Conservation (phyloP, 345 rosid species). For the Eucalyptus brandiana region DNA sequence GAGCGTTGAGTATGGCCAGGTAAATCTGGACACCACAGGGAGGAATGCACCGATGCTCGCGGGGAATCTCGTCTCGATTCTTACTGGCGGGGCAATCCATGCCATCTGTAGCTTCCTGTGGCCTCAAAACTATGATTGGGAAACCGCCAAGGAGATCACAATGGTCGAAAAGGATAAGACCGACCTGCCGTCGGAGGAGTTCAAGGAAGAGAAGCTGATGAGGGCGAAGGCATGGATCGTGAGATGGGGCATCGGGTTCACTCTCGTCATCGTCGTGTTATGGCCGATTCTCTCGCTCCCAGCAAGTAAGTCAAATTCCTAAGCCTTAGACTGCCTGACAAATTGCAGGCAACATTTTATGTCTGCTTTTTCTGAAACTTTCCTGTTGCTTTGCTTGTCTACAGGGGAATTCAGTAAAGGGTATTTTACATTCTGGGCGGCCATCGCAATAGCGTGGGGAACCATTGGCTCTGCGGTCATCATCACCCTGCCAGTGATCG, state of each 20-base stretch:
- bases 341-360: not conserved
- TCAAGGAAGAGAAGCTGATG: constrained; percentile 56
- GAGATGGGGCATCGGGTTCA: constrained; percentile 79
- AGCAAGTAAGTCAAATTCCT: constrained; percentile 36
- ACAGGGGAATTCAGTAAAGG: constrained; percentile 56
- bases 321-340: not conserved
- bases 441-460: constrained; percentile 80
- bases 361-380: not conserved
- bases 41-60: constrained; percentile 85
- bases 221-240: constrained; percentile 76
- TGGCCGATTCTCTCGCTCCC: constrained; percentile 83
- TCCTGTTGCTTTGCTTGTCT: not conserved
- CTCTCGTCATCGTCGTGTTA: constrained; percentile 45
- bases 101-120: constrained; percentile 41
- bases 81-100: constrained; percentile 75
- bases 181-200: constrained; percentile 53
- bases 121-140: constrained; percentile 88
- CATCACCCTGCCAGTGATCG: constrained; percentile 51
- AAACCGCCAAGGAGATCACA: constrained; percentile 68
- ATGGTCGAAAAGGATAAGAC: constrained; percentile 51
- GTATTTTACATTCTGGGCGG: constrained; percentile 88
- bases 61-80: constrained; percentile 73
- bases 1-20: constrained; percentile 45
- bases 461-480: constrained; percentile 63
- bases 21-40: constrained; percentile 68